Evolutionary conservation across 805 yeast species (phyloP), one percentile per base, ranked within the genome.

Genomic region (Saturnispora quitensis): DNA sequence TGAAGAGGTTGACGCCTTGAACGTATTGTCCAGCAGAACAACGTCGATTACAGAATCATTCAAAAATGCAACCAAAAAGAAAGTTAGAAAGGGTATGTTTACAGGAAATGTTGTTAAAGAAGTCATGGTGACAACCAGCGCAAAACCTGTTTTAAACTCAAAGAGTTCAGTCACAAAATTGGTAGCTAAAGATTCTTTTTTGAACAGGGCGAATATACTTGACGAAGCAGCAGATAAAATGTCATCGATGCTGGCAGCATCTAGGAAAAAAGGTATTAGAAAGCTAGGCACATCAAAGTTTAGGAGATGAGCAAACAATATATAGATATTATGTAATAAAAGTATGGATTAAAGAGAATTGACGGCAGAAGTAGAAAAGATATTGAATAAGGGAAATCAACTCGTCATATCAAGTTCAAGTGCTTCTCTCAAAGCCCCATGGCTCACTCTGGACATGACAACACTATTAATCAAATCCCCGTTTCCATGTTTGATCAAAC

Each of bases 381-480:
- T 10, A 15, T n/a, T 18, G 24, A 2, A 15, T n/a, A 12, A n/a
- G 31, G 18, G 13, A 12, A 40, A 28, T 17, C 13, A 47, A n/a
- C 9, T 18, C n/a, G 20, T 34, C 47, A 65, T 59, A 7, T 60
- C 58, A 50, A 55, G 53, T 44, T 62, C 60, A 31, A 76, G 61
- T 2, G 81, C 81, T 40, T 76, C 80, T 52, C 70, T 60, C 18
- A 76, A 59, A 1, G 78, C 74, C n/a, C 71, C 67, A 56, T 71
- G 77, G 53, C 78, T 76, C 28, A 77, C 70, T 44, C 73, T 65
- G 12, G 73, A 64, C 42, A 62, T 62, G n/a, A 64, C 46, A 20
- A 67, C 71, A 6, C 59, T 64, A 18, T 59, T 56, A 48, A 66
- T 65, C 53, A 71, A 65, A 4, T 61, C 62, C 4, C 69, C 66